Conservation (phyloP, 2,329 filamentous ascomycete genomes). For the Emmonsiellopsis sp. region DNA sequence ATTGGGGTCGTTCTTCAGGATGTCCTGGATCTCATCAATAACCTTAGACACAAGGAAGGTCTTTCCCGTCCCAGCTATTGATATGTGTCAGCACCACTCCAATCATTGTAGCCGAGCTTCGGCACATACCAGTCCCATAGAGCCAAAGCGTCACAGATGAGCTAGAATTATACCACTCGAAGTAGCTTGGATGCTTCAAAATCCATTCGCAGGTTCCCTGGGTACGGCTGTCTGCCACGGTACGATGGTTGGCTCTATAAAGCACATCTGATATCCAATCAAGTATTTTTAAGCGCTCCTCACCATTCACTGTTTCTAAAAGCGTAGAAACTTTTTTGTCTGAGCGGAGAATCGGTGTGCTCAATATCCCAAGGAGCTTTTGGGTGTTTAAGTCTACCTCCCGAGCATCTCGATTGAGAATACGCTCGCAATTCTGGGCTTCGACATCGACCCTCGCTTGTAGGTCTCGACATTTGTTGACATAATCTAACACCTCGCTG, state of each 20-base stretch:
- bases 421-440: conserved; percentile 7
- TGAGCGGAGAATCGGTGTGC: neutral
- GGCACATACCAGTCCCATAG: conserved; percentile 7
- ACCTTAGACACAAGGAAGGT: conserved; percentile 18
- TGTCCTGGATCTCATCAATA: conserved; percentile 16
- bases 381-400: neutral
- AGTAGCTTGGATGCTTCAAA: conserved; percentile 5
- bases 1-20: conserved; percentile 3
- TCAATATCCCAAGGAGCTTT: neutral
- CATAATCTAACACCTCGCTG: conserved; percentile 2
- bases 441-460: conserved; percentile 7
- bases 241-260: neutral
- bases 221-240: neutral
- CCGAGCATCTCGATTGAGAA: neutral
- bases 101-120: neutral
- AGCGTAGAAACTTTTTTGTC: conserved; percentile 6
- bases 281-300: neutral
- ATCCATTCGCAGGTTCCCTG: neutral
- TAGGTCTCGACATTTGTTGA: conserved; percentile 2
- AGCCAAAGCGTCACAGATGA: conserved; percentile 15
- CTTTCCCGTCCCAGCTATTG: conserved; percentile 20
- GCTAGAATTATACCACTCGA: conserved; percentile 9
- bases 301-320: conserved; percentile 1
- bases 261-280: neutral
- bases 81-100: neutral